Base-by-base conservation (phyloP, 2,329 filamentous ascomycete genomes). In the Microascus cirrosus region DNA sequence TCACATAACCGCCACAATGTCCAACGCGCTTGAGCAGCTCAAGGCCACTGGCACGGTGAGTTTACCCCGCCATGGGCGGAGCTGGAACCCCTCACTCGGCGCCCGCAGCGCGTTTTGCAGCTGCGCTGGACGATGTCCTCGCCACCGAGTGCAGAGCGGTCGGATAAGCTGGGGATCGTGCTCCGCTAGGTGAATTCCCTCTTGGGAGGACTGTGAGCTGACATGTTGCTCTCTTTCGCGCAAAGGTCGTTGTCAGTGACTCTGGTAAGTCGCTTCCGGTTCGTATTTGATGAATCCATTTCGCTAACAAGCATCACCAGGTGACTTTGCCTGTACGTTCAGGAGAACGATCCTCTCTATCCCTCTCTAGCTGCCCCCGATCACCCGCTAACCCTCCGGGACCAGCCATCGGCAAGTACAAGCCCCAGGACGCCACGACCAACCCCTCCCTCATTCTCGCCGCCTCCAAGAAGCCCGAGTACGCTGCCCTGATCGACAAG, bases 371-470 rank as follows among this genome's bases (percentile, higher is more conserved):
- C 28, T 32, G 4, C 28, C 28, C 28, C 4, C 28, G 13, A 45
- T 18, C 18, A n/a, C 39, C 13, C n/a, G n/a, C 39, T 45, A n/a
- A 35, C 34, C 42, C 57, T 53, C 74, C 76, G 65, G n/a, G 28
- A 32, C 73, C 77, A 85, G 92, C 92, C 75, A 99, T 99, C 75
- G 92, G 82, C 81, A 96, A 97, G 82, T 99, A 99, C 86, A 95
- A 96, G 86, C 94, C 94, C 64, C 92, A 99, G 83, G 94, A 99
- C 89, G 94, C 94, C 71, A 99, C 94, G 74, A 99, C 94, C 80
- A 99, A 99, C 86, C 94, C 94, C 61, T 97, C 94, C 63, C 83
- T 99, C 73, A 97, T 99, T 77, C 88, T 99, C 72, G 93, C 92
- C 66, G 94, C 94, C 63, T 92, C 94, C 72, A 97, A 99, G 84